Evolutionary conservation across 1,139 yeast species (phyloP).

Genomic region (Barnettozyma hawaiiensis): DNA sequence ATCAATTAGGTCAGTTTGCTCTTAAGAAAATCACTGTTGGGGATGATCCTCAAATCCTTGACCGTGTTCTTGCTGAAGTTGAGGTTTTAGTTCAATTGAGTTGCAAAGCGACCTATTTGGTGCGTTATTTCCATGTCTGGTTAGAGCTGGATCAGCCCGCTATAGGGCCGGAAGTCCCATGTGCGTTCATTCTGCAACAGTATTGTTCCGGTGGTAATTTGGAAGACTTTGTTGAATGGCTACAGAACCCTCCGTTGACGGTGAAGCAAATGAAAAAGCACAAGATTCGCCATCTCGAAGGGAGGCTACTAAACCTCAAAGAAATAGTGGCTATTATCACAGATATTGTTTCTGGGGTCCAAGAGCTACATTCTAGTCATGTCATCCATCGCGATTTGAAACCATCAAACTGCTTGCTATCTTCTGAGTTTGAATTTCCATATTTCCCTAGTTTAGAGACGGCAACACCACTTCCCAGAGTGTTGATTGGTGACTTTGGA

Average conservation of each 20-base stretch:
- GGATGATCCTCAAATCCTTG: slow-evolving; percentile 56
- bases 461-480: slow-evolving; percentile 46
- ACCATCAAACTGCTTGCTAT: slow-evolving; percentile 77
- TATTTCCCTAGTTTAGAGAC: slow-evolving; percentile 15
- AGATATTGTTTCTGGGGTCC: slow-evolving; percentile 66
- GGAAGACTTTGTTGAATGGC: slow-evolving; percentile 54
- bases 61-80: slow-evolving; percentile 74
- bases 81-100: slow-evolving; percentile 46
- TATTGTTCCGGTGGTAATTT: slow-evolving; percentile 86
- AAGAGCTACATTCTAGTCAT: slow-evolving; percentile 65
- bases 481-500: slow-evolving; percentile 84
- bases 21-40: slow-evolving; percentile 83
- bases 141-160: slow-evolving; percentile 61
- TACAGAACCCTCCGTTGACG: slow-evolving; percentile 25
- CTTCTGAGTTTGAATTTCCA: slow-evolving; percentile 28
- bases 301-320: slow-evolving; percentile 33
- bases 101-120: slow-evolving; percentile 55
- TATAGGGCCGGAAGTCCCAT: slow-evolving; percentile 62
- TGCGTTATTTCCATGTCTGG: slow-evolving; percentile 90
- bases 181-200: slow-evolving; percentile 78
- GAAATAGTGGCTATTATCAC: slow-evolving; percentile 61
- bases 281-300: slow-evolving; percentile 23
- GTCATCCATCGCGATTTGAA: slow-evolving; percentile 83
- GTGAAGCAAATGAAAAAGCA: slow-evolving; percentile 27
- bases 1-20: slow-evolving; percentile 74